Percentiles rank a stretch among this genome's conserved stretches.
phyloP scores from a whole-genome alignment of 2,329 filamentous ascomycete genomes.

The Mycogone perniciosa region DNA sequence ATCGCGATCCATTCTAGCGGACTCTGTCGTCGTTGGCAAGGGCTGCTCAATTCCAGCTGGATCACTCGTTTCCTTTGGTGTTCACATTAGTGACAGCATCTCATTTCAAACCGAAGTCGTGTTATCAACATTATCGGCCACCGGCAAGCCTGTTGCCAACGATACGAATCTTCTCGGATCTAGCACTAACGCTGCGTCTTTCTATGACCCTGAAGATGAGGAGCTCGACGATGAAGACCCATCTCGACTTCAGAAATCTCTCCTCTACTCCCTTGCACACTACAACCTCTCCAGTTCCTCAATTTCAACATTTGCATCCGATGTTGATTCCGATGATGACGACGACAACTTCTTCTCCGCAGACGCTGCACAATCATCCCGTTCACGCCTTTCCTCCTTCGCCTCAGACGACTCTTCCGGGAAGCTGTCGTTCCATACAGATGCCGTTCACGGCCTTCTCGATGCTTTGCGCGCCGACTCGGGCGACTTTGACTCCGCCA shows the following conservation, averaged over 20 bases:
- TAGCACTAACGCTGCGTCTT: conserved; percentile 44
- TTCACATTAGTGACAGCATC: conserved; percentile 59
- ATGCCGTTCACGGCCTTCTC: conserved; percentile 79
- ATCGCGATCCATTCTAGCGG: conserved; percentile 68
- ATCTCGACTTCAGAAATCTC: conserved; percentile 45
- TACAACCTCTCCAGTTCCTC: conserved; percentile 49
- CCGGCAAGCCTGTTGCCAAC: conserved; percentile 32
- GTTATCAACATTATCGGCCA: conserved; percentile 30
- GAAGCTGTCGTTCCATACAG: conserved; percentile 64
- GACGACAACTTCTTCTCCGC: conserved; percentile 52
- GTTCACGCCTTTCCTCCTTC: conserved; percentile 64
- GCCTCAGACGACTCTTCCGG: conserved; percentile 63
- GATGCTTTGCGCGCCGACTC: conserved; percentile 73
- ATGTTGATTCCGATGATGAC: conserved; percentile 59
- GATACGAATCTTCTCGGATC: conserved; percentile 44
- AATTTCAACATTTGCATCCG: conserved; percentile 56
- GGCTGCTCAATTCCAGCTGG: conserved; percentile 64
- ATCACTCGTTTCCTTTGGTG: conserved; percentile 72
- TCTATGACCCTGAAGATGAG: conserved; percentile 41
- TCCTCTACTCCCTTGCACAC: conserved; percentile 48
- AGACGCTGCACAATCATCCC: conserved; percentile 39
- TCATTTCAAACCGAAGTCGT: conserved; percentile 33
- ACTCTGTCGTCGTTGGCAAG: conserved; percentile 64
- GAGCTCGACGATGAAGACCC: conserved; percentile 47
- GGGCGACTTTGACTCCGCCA: conserved; percentile 72